Conservation (phyloP, 1,284 basidiomycete genomes). For the Melanopsichium pennsylvanicum region DNA sequence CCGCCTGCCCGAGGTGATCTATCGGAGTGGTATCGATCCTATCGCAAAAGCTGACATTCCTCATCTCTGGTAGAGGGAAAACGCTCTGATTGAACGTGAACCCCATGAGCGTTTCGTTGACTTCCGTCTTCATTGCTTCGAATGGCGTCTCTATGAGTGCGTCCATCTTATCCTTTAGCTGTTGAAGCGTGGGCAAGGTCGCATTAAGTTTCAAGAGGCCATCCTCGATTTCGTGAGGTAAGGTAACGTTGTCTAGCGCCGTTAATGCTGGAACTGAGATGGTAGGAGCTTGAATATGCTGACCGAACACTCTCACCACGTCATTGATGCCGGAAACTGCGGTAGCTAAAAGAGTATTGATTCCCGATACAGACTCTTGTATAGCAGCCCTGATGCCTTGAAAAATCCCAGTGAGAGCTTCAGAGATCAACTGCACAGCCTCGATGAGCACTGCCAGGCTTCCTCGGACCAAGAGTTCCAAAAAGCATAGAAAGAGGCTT, state of each 20-base stretch:
- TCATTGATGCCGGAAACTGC: conserved; percentile 46
- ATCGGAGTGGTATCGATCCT: conserved; percentile 42
- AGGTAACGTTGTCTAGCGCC: conserved; percentile 77
- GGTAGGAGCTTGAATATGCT: conserved; percentile 34
- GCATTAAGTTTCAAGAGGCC: conserved; percentile 78
- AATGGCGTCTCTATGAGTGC: conserved; percentile 62
- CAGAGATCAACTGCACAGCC: conserved; percentile 75
- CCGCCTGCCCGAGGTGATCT: conserved; percentile 40
- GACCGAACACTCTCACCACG: conserved; percentile 38
- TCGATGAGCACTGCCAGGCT: conserved; percentile 79
- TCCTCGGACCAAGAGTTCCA: conserved; percentile 86
- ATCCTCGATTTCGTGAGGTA: conserved; percentile 81
- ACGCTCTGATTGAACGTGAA: conserved; percentile 45
- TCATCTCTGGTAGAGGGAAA: conserved; percentile 34
- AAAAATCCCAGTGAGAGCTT: conserved; percentile 78
- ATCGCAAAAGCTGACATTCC: conserved; percentile 45
- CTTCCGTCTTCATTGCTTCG: conserved; percentile 40
- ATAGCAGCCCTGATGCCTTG: conserved; percentile 76
- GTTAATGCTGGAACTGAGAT: conserved; percentile 67
- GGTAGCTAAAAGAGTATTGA: conserved; percentile 44
- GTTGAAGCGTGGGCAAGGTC: conserved; percentile 79
- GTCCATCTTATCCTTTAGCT: conserved; percentile 78
- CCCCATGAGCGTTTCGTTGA: conserved; percentile 41
- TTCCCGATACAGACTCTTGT: conserved; percentile 61
- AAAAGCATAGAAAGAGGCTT: conserved; percentile 87